phyloP scores from a whole-genome alignment of 2,329 filamentous ascomycete genomes.

The Pyrenophora graminea region DNA sequence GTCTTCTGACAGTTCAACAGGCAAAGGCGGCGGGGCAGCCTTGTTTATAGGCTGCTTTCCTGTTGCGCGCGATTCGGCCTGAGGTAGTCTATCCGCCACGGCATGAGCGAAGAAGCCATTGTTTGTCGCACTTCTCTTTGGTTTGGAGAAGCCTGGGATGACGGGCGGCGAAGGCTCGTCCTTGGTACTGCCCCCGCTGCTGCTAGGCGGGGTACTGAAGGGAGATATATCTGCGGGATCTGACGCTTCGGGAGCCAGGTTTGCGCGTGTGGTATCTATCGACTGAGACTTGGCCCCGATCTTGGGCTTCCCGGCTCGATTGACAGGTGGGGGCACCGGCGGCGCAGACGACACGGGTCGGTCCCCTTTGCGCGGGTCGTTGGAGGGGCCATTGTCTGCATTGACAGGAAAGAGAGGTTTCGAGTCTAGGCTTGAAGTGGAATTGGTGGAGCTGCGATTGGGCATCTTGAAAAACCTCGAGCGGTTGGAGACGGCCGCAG shows the following conservation, averaged over 20 bases:
- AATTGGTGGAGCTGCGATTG: constrained; percentile 47
- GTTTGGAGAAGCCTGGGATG: constrained; percentile 31
- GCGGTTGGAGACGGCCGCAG: constrained; percentile 20
- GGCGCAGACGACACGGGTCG: constrained; percentile 48
- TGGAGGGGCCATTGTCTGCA: constrained; percentile 16
- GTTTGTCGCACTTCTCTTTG: constrained; percentile 24
- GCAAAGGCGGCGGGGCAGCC: constrained; percentile 16
- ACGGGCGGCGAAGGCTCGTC: constrained; percentile 29
- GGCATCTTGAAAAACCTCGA: constrained; percentile 43
- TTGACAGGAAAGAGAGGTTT: constrained; percentile 34
- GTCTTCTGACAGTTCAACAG: constrained; percentile 44
- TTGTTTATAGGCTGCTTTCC: constrained; percentile 27
- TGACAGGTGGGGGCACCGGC: constrained; percentile 70
- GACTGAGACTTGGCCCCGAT: constrained; percentile 56
- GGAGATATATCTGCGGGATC: constrained; percentile 67
- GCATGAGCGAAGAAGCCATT: constrained; percentile 42
- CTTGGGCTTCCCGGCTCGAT: constrained; percentile 78
- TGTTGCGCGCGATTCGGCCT: constrained; percentile 26
- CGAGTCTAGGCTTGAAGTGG: constrained; percentile 49
- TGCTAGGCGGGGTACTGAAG: constrained; percentile 84
- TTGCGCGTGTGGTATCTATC: constrained; percentile 28
- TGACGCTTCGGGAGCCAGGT: constrained; percentile 48
- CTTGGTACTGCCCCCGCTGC: constrained; percentile 64
- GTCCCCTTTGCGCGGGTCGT: constrained; percentile 39
- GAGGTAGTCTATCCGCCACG: constrained; percentile 31